These are phyloP conservation scores for Pseudognaphalium luteoalbum DNA, from an alignment of 129 eudicot species.

Conservation along the genomic window DNA sequence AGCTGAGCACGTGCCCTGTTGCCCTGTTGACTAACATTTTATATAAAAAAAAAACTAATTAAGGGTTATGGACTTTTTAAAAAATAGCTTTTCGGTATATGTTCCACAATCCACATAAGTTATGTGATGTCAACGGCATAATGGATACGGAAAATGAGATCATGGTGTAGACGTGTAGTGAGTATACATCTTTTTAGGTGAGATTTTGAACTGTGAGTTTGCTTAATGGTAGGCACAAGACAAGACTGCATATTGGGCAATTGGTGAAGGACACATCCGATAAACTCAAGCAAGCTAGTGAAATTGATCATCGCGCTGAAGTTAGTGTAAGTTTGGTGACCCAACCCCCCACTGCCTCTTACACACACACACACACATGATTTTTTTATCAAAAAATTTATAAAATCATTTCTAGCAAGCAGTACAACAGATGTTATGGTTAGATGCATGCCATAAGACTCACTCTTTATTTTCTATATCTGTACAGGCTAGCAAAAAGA, in stretches of 20 bases:
- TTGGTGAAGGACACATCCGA: conserved; percentile 87
- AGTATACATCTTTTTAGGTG: neutral
- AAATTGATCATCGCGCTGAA: conserved; percentile 66
- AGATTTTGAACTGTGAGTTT: conserved; percentile 19
- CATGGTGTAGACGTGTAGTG: too few species aligned
- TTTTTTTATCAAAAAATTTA: too few species aligned
- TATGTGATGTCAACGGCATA: neutral
- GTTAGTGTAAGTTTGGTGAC: conserved; percentile 61
- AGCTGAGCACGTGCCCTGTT: neutral
- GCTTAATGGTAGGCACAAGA: conserved; percentile 60
- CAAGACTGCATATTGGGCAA: conserved; percentile 83
- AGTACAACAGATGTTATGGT: conserved; percentile 10
- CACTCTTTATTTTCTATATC: neutral
- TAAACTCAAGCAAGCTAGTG: conserved; percentile 93
- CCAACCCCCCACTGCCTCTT: neutral
- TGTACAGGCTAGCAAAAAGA: conserved; percentile 80
- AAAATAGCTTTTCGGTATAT: too few species aligned
- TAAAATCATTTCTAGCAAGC: neutral
- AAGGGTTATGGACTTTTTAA: too few species aligned
- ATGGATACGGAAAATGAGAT: neutral
- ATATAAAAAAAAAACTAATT: too few species aligned
- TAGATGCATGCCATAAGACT: neutral
- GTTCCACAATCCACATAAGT: neutral
- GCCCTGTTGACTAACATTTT: too few species aligned
- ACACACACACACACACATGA: neutral